These are phyloP conservation scores for Sungouiella blattae DNA, from an alignment of 805 yeast species.

Conservation along the genomic window DNA sequence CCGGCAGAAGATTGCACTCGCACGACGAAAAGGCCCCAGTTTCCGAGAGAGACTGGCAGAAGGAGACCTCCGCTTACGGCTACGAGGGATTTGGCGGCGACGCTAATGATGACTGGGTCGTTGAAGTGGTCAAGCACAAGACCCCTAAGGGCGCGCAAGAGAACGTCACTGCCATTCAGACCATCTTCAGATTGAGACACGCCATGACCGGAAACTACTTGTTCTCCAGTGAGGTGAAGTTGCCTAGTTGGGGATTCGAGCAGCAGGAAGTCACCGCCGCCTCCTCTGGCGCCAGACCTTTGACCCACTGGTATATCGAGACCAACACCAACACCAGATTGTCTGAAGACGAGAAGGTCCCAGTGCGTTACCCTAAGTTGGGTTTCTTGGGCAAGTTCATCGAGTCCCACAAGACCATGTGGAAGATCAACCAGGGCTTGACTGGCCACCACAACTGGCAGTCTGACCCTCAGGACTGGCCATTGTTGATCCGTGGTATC, in stretches of 20 bases:
- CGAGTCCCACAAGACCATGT: constrained; percentile 71
- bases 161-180: constrained; percentile 60
- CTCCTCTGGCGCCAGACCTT: constrained; percentile 56
- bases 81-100: constrained; percentile 75
- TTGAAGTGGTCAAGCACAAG: constrained; percentile 60
- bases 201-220: constrained; percentile 77
- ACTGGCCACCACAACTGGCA: constrained; percentile 69
- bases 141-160: constrained; percentile 53
- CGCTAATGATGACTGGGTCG: constrained; percentile 77
- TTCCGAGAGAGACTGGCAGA: constrained; percentile 76
- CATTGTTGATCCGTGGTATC: constrained; percentile 70
- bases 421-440: constrained; percentile 70
- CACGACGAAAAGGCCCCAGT: constrained; percentile 83
- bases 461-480: constrained; percentile 73
- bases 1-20: constrained; percentile 71
- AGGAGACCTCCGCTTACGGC: constrained; percentile 77
- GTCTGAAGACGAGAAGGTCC: constrained; percentile 17
- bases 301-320: constrained; percentile 73
- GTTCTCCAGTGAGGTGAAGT: constrained; percentile 69
- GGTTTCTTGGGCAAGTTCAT: constrained; percentile 56
- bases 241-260: constrained; percentile 81
- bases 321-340: constrained; percentile 56
- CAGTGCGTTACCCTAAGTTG: constrained; percentile 47
- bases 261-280: constrained; percentile 87
- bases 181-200: constrained; percentile 71